Evolutionary conservation across 345 rosid genomes (phyloP).

Genomic region (Salix suchowensis): DNA sequence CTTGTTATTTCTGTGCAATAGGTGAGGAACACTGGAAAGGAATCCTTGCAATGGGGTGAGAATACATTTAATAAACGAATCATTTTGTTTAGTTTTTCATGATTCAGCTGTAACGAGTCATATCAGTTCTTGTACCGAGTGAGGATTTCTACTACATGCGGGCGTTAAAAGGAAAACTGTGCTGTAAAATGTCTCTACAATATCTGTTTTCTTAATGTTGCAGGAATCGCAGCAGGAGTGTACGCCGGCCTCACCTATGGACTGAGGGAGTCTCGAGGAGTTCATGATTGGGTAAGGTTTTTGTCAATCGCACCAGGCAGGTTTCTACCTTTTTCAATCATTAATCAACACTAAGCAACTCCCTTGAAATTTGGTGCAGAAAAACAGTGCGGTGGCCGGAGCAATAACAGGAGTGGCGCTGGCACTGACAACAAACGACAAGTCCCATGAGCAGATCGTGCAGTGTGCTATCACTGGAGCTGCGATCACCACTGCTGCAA

Average conservation of each 20-base stretch:
- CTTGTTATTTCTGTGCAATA: slow-evolving; percentile 17
- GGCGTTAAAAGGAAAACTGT: background rate
- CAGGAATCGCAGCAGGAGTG: slow-evolving; percentile 87
- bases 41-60: slow-evolving; percentile 91
- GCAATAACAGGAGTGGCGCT: slow-evolving; percentile 80
- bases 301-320: no score
- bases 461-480: slow-evolving; percentile 93
- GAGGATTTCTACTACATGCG: background rate
- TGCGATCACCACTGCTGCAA: slow-evolving; percentile 79
- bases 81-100: background rate
- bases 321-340: no score
- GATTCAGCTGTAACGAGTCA: no score
- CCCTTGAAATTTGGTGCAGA: slow-evolving; percentile 34
- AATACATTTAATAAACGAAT: background rate
- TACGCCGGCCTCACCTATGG: slow-evolving; percentile 89
- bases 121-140: background rate
- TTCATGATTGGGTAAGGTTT: slow-evolving; percentile 82
- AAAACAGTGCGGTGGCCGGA: slow-evolving; percentile 89
- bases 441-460: slow-evolving; percentile 74
- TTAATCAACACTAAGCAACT: background rate
- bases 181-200: background rate
- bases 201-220: background rate
- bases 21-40: slow-evolving; percentile 90
- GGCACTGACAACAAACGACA: slow-evolving; percentile 57
- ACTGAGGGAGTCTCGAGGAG: slow-evolving; percentile 76